Evolutionary conservation across 73 alveolate genomes (phyloP).

Genomic region (Paramecium sonneborni): DNA sequence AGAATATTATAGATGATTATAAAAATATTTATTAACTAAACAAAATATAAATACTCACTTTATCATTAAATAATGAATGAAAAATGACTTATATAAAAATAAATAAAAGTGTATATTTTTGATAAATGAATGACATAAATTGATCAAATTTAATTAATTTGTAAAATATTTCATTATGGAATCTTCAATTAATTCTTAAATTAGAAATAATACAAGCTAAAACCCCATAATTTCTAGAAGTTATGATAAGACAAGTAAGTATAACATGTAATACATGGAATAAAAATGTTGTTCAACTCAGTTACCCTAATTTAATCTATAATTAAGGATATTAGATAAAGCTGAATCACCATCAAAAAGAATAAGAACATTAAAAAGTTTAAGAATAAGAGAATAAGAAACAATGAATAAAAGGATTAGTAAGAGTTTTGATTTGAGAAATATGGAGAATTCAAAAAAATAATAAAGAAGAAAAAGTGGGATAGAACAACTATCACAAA

Average conservation of each 20-base stretch:
- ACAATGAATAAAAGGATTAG: neutral
- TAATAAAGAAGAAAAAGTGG: conserved; percentile 16
- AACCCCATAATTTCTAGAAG: neutral
- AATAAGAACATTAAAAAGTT: neutral
- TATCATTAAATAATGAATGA: neutral
- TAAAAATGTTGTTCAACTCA: neutral
- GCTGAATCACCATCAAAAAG: neutral
- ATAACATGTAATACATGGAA: neutral
- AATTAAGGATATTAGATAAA: neutral
- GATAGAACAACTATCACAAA: neutral
- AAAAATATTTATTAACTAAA: no score
- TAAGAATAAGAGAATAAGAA: neutral
- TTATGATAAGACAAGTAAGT: neutral
- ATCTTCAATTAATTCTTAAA: neutral
- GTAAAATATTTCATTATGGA: neutral
- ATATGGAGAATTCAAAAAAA: neutral
- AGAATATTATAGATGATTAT: no score
- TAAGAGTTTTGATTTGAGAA: neutral
- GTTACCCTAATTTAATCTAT: neutral
- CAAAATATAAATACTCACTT: neutral
- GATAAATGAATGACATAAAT: neutral
- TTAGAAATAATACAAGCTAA: neutral
- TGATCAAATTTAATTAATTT: neutral
- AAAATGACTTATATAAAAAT: no score
- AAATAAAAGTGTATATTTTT: neutral